Base-by-base conservation (phyloP, 164 flowering plant genomes). In the Taxillus chinensis region DNA sequence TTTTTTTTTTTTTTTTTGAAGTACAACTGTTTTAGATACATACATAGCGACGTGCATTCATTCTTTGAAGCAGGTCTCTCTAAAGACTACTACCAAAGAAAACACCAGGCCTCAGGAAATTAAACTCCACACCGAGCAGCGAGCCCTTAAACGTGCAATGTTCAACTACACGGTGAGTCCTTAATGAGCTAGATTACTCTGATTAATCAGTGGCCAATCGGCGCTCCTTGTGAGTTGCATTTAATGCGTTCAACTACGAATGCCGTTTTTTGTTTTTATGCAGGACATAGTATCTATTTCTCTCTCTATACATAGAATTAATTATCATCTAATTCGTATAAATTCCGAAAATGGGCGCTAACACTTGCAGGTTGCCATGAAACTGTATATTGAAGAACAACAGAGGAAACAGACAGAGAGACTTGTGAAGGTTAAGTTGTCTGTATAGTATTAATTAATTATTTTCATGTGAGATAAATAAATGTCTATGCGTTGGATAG, bases 141-240 rank as follows among this genome's bases (percentile, higher is more conserved):
- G 96, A 75, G 92, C 96, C 6, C 66, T 67, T 8, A 75, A 68
- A 57, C 84, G 92, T 14, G 87, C 87, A 12, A 69, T 77, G 68
- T 89, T 86, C 80, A 80, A 89, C 64, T 76, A 82, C 71, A 64
- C 77, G 61, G 96, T 89, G 59, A 71, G 72, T 40, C 12, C n/a
- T 46, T 3, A 48, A 40, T 17, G 37, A 5, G 17, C 43, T 13
- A 7, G 27, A 17, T 46, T 27, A 14, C 8, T 45, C 8, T 2
- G 3, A 48, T 10, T 4, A 7, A 6, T 51, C 42, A 58, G 45
- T 55, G 1, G 50, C 14, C 11, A 11, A 3, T 48, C 13, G 13
- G 3, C 3, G 7, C 46, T 13, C 13, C 8, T 2, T 43, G 10
- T 43, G 46, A 9, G 1, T 6, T 6, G 7, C 7, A 6, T 43